Base-by-base conservation (phyloP, 139 green algal genomes). In the Yamagishiella unicocca region DNA sequence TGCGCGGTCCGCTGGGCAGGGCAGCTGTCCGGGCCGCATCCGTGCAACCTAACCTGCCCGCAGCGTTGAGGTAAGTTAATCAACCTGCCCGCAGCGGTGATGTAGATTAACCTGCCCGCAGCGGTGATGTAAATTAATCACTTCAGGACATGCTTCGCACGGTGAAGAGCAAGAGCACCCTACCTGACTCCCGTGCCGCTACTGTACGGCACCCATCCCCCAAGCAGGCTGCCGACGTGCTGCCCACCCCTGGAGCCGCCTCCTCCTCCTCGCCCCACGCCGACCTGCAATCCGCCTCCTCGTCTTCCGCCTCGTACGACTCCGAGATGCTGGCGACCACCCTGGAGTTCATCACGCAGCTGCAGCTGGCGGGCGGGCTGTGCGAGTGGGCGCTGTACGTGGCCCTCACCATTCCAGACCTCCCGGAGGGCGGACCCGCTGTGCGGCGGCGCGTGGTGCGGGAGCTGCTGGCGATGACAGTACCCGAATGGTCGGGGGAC, bases 301-400 rank as follows among this genome's bases (percentile, higher is more conserved):
- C 72, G 1, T 2, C 53, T 50, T 5, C 33, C 5, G 53, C 21
- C n/a, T 35, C 61, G 5, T 50, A 76, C 62, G 79, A 85, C 14
- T 2, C 19, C n/a, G 80, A 67, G 35, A 54, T 91, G 77, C 87
- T 92, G 37, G 40, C 33, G 0, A 50, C 43, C 17, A 62, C 85
- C 2, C 33, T 90, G 42, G 54, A 87, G 83, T 88, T 96, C 14
- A 90, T 97, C 27, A 42, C 83, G 9, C 94, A 97, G 91, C 87
- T 97, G 86, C 90, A 92, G 87, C 50, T 83, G 21, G 64, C 90
- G 33, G 93, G 90, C 6, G 80, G 89, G 21, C 83, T 95, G 90
- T 77, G 74, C 27, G 80, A 95, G 37, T 98, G 96, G 96, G 93
- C 91, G 2, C 43, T 96, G 0, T 98, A 96, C 74, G 95, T 96